Conservation (phyloP, 108 stramenopile genomes). For the Skeletonema menzelii region DNA sequence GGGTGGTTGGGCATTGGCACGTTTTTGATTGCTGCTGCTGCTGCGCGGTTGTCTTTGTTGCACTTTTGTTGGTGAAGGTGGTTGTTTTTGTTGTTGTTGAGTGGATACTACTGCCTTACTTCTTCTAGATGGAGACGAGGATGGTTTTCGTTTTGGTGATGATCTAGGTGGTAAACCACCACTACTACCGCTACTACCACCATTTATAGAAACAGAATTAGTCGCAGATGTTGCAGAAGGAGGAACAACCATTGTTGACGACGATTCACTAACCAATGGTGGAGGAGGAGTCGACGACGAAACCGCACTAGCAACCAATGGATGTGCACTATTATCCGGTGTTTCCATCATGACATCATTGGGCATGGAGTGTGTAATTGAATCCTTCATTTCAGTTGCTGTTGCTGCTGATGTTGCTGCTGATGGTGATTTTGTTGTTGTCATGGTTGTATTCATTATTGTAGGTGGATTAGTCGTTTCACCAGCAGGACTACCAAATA, state of each 20-base stretch:
- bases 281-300: background rate
- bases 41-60: background rate
- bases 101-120: background rate
- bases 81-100: background rate
- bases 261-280: background rate
- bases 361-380: background rate
- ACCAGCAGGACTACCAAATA: background rate
- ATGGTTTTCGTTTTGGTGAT: background rate
- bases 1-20: constrained; percentile 14
- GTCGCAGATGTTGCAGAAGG: no score
- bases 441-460: no score
- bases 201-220: background rate
- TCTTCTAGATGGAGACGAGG: background rate
- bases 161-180: background rate
- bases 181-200: background rate
- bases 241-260: background rate
- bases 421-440: no score
- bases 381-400: background rate
- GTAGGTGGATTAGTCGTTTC: no score
- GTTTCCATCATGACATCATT: constrained; percentile 6
- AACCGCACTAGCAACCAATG: background rate
- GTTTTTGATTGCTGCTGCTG: background rate
- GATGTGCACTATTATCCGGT: constrained; percentile 4
- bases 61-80: no score
- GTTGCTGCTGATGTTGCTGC: background rate